These are phyloP conservation scores for Fomitopsis pulvina DNA, from an alignment of 768 basidiomycete genomes.

Conservation along the genomic window DNA sequence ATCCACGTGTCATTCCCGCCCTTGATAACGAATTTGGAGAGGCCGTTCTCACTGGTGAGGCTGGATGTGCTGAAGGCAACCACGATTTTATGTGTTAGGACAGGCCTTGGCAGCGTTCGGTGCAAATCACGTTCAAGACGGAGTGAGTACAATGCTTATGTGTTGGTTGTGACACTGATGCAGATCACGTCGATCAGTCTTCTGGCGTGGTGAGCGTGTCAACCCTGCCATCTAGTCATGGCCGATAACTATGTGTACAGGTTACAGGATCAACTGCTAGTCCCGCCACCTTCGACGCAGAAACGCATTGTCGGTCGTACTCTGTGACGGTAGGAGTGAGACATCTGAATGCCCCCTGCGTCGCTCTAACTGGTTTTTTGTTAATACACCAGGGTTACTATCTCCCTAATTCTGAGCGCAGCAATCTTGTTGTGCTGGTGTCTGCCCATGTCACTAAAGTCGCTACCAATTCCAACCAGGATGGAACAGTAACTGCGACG, in stretches of 20 bases:
- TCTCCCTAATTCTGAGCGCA: not conserved
- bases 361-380: not conserved
- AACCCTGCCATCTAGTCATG: too few relatives aligned
- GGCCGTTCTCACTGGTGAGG: not conserved
- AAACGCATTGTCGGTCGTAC: not conserved
- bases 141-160: not conserved
- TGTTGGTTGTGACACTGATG: too few relatives aligned
- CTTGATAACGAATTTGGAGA: not conserved
- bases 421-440: not conserved
- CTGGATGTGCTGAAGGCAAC: not conserved
- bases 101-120: not conserved
- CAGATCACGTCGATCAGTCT: too few relatives aligned
- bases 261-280: not conserved
- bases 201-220: not conserved
- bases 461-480: not conserved
- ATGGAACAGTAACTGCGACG: constrained; percentile 21
- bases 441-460: constrained; percentile 1
- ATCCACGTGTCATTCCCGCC: not conserved
- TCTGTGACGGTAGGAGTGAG: not conserved
- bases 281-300: not conserved
- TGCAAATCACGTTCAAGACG: not conserved
- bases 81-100: not conserved
- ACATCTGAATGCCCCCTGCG: not conserved
- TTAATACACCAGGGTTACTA: not conserved
- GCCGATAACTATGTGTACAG: too few relatives aligned